Evolutionary conservation across 2,329 filamentous ascomycete genomes (phyloP), one percentile per base, ranked within the genome.

Genomic region (Talaromyces marneffei): DNA sequence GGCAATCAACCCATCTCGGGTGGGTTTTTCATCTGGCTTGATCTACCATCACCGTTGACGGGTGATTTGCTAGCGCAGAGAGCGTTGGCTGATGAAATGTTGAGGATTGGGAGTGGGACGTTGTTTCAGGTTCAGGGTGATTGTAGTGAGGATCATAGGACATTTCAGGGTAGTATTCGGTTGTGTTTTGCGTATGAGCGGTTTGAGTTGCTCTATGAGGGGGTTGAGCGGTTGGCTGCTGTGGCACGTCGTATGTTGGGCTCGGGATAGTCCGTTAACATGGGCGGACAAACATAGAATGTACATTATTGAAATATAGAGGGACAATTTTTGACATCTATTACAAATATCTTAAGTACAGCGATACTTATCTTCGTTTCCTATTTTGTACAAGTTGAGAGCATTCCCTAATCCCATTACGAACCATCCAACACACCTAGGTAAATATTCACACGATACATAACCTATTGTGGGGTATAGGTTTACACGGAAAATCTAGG

Each of bases 21-120:
- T 0, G 92, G 92, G 0, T 96, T 93, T 72, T 96, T 96, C 72
- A 78, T 96, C 53, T 96, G 91, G 91, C 74, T 95, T 27, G 81
- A 79, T 1, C 73, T 96, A 4, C 86, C 87, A 0, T 64, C 72
- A 64, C 60, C 70, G 48, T 75, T 88, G 59, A 78, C 80, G 8
- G 85, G 82, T 37, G 76, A 75, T 33, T 79, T 81, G 7, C 77
- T 91, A 33, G 83, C 84, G 6, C 75, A 80, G 66, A 78, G 79
- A 40, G 87, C 87, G 16, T 77, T 82, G 68, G 75, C 79, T 23
- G 83, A 87, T 59, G 87, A 89, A 72, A 85, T 86, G 52, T 72
- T 95, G 60, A 80, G 86, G 27, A 79, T 94, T 23, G 89, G 87
- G 25, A 79, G 83, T 23, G 91, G 91, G 2, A 79, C 81, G 55